Conservation (phyloP, 176 grass and related monocot species). For the Oryza glumipatula region DNA sequence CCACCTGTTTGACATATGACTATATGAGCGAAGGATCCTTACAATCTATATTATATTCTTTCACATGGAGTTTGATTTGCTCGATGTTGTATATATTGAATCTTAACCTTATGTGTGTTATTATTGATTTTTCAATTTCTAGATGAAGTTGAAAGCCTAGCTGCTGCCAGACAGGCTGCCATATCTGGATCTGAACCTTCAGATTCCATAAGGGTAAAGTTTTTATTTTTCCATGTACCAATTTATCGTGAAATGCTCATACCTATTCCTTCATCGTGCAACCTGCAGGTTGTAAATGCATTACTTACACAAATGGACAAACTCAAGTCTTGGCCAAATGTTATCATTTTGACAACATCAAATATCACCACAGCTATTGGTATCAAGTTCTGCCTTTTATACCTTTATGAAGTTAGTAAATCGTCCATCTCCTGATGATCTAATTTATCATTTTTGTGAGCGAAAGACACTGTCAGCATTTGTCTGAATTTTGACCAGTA, state of each 20-base stretch:
- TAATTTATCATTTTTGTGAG: not conserved
- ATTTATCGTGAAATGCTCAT: slow-evolving; percentile 27
- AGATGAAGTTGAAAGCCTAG: slow-evolving; percentile 99
- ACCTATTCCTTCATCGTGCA: slow-evolving; percentile 25
- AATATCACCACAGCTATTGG: slow-evolving; percentile 99
- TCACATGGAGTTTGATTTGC: slow-evolving; percentile 22
- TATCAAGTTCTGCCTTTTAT: slow-evolving; percentile 48
- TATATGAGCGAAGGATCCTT: not conserved
- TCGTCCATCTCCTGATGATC: not conserved
- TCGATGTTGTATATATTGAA: slow-evolving; percentile 26
- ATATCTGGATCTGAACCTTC: slow-evolving; percentile 99
- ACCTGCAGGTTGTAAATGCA: slow-evolving; percentile 92
- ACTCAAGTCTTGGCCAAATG: slow-evolving; percentile 98
- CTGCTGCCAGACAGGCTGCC: slow-evolving; percentile 97
- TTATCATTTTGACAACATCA: slow-evolving; percentile 98
- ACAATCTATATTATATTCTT: not conserved
- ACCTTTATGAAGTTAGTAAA: slow-evolving; percentile 21
- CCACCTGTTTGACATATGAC: not conserved
- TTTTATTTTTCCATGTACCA: slow-evolving; percentile 28
- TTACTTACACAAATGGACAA: slow-evolving; percentile 99
- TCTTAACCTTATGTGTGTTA: slow-evolving; percentile 36
- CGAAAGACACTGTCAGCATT: not conserved
- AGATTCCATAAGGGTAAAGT: slow-evolving; percentile 94
- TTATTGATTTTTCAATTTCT: slow-evolving; percentile 38
- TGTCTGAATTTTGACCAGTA: not conserved